phyloP scores from a whole-genome alignment of 495 filamentous ascomycete species.

The Hypoxylon intermedium region DNA sequence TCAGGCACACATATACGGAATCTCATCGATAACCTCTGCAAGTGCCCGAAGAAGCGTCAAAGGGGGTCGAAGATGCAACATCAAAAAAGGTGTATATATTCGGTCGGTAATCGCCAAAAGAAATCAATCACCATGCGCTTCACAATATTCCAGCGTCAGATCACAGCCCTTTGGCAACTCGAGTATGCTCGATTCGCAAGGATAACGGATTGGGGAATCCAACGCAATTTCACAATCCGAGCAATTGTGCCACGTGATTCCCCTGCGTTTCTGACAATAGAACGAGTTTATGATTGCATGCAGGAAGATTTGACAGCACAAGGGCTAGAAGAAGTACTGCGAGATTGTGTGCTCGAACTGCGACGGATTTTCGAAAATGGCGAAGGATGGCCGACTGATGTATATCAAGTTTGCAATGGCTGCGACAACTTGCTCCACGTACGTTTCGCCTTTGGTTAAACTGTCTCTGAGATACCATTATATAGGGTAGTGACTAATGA shows the following conservation, averaged over 20 bases:
- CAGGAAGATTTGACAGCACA: neutral
- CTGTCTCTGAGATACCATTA: neutral
- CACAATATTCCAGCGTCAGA: neutral
- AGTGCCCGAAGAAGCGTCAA: neutral
- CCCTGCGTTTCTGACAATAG: neutral
- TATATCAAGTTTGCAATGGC: neutral
- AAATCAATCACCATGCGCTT: neutral
- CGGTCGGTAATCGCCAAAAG: conserved; percentile 1
- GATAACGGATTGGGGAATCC: conserved; percentile 2
- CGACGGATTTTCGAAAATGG: conserved; percentile 4
- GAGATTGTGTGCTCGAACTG: neutral
- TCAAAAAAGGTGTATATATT: conserved; percentile 6
- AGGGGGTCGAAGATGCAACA: neutral
- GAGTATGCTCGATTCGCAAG: conserved; percentile 3
- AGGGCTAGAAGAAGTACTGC: neutral
- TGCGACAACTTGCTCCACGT: conserved; percentile 20
- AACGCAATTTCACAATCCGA: conserved; percentile 11
- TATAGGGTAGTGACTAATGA: neutral
- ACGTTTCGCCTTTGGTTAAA: no score
- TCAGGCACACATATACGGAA: neutral
- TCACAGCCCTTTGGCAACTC: neutral
- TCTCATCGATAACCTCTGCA: conserved; percentile 1
- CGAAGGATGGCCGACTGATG: conserved; percentile 19
- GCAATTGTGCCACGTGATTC: neutral
- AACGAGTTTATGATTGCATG: neutral